Base-by-base conservation (phyloP, 106 monocot genomes). In the Posidonia australis region DNA sequence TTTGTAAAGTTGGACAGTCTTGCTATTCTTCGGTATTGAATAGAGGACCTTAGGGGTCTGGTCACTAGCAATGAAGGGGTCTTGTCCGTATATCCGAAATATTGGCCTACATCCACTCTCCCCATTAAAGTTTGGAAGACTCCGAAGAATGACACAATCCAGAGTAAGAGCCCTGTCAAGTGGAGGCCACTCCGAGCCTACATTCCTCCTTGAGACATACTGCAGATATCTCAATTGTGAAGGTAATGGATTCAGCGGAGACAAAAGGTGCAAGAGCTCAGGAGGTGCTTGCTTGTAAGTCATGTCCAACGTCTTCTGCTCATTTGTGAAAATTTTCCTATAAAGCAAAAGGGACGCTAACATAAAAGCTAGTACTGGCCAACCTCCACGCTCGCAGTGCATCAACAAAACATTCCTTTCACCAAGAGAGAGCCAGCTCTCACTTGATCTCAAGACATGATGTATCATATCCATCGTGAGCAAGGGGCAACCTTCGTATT, bases 361-460 rank as follows among this genome's bases (percentile, higher is more conserved):
- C 94, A 94, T 94, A 68, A 94, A 94, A 30, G 94, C 89, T 22
- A 94, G 75, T 42, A 90, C 89, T 16, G 94, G 82, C 94, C 94
- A 94, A 16, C 94, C 94, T 57, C 94, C 94, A 45, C 76, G 57
- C 60, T 94, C 94, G 29, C 94, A 94, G 51, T 94, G 84, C 89
- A 94, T 84, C 27, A 94, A 57, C 57, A 94, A 58, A 7, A 90
- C 21, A 58, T 94, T 90, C 31, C 86, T 79, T 51, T 79, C 87
- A 16, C 84, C 70, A 17, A 87, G 65, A 55, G 86, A 89, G 12
- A 94, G 83, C 93, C 93, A 94, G 71, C 89, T 94, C 78, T 94
- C 94, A 28, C 94, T 75, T 26, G 89, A 90, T 60, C 86, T 75
- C 61, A 94, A 56, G 62, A 84, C 90, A 72, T 90, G 89, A 64